These are phyloP conservation scores for Daedaleopsis sinensis DNA, from an alignment of 768 basidiomycete species.

Conservation along the genomic window DNA sequence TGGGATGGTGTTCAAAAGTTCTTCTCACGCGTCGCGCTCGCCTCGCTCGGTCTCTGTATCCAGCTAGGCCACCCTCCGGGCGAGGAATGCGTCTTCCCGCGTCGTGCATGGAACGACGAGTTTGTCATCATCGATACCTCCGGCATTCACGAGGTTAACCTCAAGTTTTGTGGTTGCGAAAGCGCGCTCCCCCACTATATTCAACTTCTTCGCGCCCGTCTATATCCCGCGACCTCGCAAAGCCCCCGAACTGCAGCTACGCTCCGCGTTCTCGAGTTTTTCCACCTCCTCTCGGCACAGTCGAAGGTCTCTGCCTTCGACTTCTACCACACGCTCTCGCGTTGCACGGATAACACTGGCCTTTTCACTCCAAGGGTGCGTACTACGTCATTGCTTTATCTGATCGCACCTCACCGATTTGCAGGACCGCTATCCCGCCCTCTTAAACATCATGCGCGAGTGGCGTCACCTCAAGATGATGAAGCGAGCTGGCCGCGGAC, in stretches of 20 bases:
- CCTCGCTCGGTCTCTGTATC: constrained; percentile 22
- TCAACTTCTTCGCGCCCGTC: constrained; percentile 34
- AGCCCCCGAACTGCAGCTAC: constrained; percentile 36
- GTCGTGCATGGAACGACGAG: not conserved
- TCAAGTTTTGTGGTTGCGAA: constrained; percentile 31
- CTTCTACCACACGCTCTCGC: constrained; percentile 33
- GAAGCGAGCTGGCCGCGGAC: constrained; percentile 25
- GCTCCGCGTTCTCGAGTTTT: constrained; percentile 32
- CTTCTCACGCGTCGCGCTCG: no score
- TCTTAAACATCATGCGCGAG: constrained; percentile 15
- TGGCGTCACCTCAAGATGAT: constrained; percentile 25
- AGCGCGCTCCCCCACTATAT: not conserved
- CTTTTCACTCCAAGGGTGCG: no score
- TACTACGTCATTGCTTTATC: no score
- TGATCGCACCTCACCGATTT: not conserved
- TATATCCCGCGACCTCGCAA: constrained; percentile 36
- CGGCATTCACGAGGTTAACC: constrained; percentile 29
- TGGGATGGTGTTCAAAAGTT: not conserved
- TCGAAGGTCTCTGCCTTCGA: constrained; percentile 37
- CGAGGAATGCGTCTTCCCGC: constrained; percentile 6
- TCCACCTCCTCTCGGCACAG: constrained; percentile 37
- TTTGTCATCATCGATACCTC: constrained; percentile 29
- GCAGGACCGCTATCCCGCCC: constrained; percentile 23
- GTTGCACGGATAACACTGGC: constrained; percentile 36
- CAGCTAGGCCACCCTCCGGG: constrained; percentile 30